phyloP scores from a whole-genome alignment of 2,329 filamentous ascomycete genomes.

The Furcasterigmium sp. region DNA sequence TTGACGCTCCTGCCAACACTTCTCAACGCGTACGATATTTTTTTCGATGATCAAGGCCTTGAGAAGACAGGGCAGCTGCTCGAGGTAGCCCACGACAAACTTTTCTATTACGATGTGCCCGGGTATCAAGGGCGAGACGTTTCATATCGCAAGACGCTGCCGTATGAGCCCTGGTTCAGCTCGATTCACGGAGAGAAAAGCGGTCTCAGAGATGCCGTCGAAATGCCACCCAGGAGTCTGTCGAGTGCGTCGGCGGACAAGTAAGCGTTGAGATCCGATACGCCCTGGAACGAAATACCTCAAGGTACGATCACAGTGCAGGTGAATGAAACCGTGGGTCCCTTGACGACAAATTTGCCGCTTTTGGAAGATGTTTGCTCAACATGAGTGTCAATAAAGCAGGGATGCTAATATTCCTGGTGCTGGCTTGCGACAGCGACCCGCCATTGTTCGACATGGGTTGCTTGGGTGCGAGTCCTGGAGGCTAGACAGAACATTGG shows the following conservation, averaged over 20 bases:
- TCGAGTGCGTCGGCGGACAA: constrained; percentile 5
- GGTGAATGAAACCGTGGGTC: too few relatives aligned
- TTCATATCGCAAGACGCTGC: constrained; percentile 9
- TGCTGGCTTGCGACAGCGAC: too few relatives aligned
- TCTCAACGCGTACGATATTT: constrained; percentile 8
- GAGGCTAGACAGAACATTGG: too few relatives aligned
- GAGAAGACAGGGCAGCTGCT: constrained; percentile 10
- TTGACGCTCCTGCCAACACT: constrained; percentile 3
- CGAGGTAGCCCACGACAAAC: constrained; percentile 12
- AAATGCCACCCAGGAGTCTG: too few relatives aligned
- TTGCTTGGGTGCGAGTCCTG: too few relatives aligned
- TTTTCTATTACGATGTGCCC: constrained; percentile 4
- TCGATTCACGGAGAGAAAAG: constrained; percentile 14
- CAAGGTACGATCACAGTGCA: too few relatives aligned
- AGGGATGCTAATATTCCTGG: too few relatives aligned
- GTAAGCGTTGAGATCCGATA: background rate
- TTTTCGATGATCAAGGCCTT: constrained; percentile 10
- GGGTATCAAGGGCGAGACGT: constrained; percentile 12
- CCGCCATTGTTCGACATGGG: too few relatives aligned
- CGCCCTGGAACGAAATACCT: too few relatives aligned
- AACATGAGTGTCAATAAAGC: too few relatives aligned
- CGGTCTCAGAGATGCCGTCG: constrained; percentile 7
- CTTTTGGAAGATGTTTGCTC: too few relatives aligned
- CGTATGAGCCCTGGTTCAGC: constrained; percentile 16
- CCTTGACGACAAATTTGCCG: too few relatives aligned